Conservation (phyloP, 1,139 yeast genomes). For the Yamadazyma buinensis region DNA sequence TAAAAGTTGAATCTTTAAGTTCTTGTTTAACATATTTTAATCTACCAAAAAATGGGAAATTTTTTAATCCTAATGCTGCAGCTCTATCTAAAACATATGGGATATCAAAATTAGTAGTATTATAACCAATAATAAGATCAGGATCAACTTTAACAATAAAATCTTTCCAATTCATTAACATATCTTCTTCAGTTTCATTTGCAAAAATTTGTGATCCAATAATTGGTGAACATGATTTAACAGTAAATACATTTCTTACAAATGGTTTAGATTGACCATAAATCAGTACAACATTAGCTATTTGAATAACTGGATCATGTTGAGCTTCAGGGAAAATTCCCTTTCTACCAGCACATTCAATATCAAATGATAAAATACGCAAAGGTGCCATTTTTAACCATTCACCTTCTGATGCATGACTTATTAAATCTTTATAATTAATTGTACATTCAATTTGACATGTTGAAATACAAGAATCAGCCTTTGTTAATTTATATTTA, state of each 20-base stretch:
- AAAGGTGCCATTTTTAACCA: slow-evolving; percentile 94
- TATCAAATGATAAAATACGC: slow-evolving; percentile 90
- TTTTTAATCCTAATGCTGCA: slow-evolving; percentile 56
- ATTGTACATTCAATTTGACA: slow-evolving; percentile 84
- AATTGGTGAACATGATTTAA: slow-evolving; percentile 85
- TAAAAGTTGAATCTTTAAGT: slow-evolving; percentile 75
- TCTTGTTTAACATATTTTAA: slow-evolving; percentile 66
- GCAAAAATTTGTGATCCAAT: slow-evolving; percentile 90
- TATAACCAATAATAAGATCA: slow-evolving; percentile 95
- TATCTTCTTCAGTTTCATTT: slow-evolving; percentile 69
- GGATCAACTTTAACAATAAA: slow-evolving; percentile 85
- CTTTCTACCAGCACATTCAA: slow-evolving; percentile 97
- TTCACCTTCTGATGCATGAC: slow-evolving; percentile 90
- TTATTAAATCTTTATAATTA: slow-evolving; percentile 60
- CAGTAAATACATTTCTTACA: slow-evolving; percentile 90
- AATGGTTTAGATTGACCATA: slow-evolving; percentile 84
- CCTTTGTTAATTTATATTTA: slow-evolving; percentile 50
- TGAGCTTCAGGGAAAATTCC: slow-evolving; percentile 96
- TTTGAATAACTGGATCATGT: slow-evolving; percentile 91
- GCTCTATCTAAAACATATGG: slow-evolving; percentile 93
- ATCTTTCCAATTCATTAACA: slow-evolving; percentile 82
- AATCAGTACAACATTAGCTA: slow-evolving; percentile 86
- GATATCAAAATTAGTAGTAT: slow-evolving; percentile 89
- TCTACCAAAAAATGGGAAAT: slow-evolving; percentile 88
- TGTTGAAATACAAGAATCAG: slow-evolving; percentile 49